These are phyloP conservation scores for Epichloe sylvatica DNA, from an alignment of 2,329 filamentous ascomycete genomes.

Conservation along the genomic window DNA sequence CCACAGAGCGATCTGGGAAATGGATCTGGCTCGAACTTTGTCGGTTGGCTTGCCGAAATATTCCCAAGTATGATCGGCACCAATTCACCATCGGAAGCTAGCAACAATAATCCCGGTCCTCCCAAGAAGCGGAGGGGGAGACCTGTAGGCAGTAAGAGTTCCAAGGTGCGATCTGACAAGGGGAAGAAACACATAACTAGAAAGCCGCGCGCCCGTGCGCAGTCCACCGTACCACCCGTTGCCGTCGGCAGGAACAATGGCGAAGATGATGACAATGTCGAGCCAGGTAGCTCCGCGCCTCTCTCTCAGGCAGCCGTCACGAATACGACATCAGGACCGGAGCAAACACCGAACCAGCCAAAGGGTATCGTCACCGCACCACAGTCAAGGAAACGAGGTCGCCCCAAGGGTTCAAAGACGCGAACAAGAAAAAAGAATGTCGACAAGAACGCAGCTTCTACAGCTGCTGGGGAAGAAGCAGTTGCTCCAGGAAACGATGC, in stretches of 20 bases:
- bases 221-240: not conserved
- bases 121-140: constrained; percentile 36
- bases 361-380: constrained; percentile 10
- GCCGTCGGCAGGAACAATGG: not conserved
- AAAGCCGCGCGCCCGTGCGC: not conserved
- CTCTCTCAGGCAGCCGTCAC: not conserved
- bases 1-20: constrained; percentile 42
- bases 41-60: constrained; percentile 50
- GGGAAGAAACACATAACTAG: constrained; percentile 4
- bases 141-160: constrained; percentile 38
- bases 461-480: not conserved
- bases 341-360: constrained; percentile 5
- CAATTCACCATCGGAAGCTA: not conserved
- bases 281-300: not conserved
- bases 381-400: constrained; percentile 20
- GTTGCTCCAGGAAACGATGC: not conserved
- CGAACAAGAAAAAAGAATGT: constrained; percentile 18
- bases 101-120: not conserved
- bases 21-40: constrained; percentile 42
- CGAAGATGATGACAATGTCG: not conserved
- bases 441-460: not conserved
- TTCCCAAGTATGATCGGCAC: constrained; percentile 21
- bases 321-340: not conserved
- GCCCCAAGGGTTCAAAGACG: constrained; percentile 34
- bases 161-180: constrained; percentile 13